Evolutionary conservation across 176 grass and related monocot genomes (phyloP).

Genomic region (Elymus sibiricus): DNA sequence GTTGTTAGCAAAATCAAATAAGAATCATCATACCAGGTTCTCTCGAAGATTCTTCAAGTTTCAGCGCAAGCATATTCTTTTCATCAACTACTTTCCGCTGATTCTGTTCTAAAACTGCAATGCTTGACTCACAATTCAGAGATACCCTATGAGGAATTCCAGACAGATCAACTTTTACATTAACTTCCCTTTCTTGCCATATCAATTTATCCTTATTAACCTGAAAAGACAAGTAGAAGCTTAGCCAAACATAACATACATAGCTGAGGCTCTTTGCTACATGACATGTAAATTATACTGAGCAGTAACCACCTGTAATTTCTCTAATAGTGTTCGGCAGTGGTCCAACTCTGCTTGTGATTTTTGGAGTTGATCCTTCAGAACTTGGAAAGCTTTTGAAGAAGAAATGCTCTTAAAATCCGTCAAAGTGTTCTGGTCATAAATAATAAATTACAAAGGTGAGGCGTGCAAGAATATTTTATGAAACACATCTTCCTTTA

Average conservation of each 20-base stretch:
- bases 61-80: constrained; percentile 60
- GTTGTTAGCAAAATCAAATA: constrained; percentile 6
- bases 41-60: constrained; percentile 82
- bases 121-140: constrained; percentile 53
- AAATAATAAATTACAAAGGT: neutral
- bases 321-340: constrained; percentile 53
- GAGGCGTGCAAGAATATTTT: neutral
- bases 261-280: neutral
- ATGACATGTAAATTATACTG: constrained; percentile 39
- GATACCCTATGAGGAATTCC: constrained; percentile 62
- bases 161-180: constrained; percentile 66
- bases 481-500: neutral
- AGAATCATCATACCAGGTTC: constrained; percentile 75
- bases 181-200: constrained; percentile 82
- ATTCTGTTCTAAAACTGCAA: constrained; percentile 69
- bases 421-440: constrained; percentile 71
- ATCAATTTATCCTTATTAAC: constrained; percentile 74
- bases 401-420: constrained; percentile 79
- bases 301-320: constrained; percentile 97
- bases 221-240: constrained; percentile 46
- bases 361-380: constrained; percentile 63
- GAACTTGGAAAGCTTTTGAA: constrained; percentile 69
- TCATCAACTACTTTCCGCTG: constrained; percentile 63
- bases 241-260: constrained; percentile 22
- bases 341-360: constrained; percentile 66